Evolutionary conservation across 257 asterid species (phyloP), one percentile per base, ranked within the genome.

Genomic region (Prunella vulgaris): DNA sequence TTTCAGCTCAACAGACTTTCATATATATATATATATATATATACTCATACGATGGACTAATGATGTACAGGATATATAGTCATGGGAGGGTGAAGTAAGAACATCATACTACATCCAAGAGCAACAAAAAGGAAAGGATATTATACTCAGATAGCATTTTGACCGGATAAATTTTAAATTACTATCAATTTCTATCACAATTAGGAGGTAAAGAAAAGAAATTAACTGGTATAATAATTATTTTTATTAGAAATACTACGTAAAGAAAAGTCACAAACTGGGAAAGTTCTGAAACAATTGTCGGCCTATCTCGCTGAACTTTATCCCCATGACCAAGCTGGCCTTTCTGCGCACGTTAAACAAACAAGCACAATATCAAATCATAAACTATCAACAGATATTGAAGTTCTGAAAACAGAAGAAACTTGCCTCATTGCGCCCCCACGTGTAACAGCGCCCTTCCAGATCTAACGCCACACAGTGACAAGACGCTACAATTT

Each of bases 291-390:
- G 97, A 94, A 75, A 91, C 92, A 64, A 91, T 76, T 0, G 97
- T 87, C 5, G 97, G 97, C 74, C 90, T 84, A 80, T 94, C 95
- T 13, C 97, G 89, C 80, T 86, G 90, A 69, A 94, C 59, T 64
- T 62, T 85, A 81, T 91, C 99, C 32, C 99, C 97, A 61, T 89
- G 99, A 60, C 99, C 99, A 80, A 94, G 99, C 88, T 94, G 99
- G 13, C 97, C 99, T 77, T 79, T 94, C 97, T 94, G 87, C 80
- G 17, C 21, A 49, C 38, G 62, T 69, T 64, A 0, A 46, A 54
- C 15, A 53, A 21, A 27, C 15, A 68, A 52, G 20, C 70, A 70
- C 21, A 51, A 37, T 24, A 35, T 65, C 60, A 21, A 79, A 42
- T 22, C 54, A 42, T 7, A 73, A 51, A 27, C 38, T n/a, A 59